phyloP scores from a whole-genome alignment of 2,329 filamentous ascomycete genomes.

The Celoporthe dispersa region DNA sequence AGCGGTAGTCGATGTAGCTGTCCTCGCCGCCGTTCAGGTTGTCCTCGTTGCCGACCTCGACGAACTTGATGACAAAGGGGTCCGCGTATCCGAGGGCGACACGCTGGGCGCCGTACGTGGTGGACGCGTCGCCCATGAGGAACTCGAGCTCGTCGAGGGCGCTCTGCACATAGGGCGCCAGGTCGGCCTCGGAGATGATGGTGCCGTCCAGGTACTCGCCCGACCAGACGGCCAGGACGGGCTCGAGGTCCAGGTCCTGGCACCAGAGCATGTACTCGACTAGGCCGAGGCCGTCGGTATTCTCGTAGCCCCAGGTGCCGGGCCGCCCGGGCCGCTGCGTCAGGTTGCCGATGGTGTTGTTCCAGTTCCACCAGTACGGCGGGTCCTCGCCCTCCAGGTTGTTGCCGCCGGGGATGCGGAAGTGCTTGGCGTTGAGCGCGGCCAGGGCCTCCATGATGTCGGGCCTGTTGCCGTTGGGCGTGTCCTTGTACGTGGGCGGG shows the following conservation, averaged over 20 bases:
- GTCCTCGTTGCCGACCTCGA: conserved; percentile 62
- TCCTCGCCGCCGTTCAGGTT: conserved; percentile 46
- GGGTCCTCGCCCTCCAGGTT: conserved; percentile 25
- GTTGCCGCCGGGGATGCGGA: conserved; percentile 30
- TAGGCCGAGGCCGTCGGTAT: conserved; percentile 55
- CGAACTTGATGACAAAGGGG: conserved; percentile 54
- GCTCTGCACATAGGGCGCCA: conserved; percentile 51
- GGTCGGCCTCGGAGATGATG: conserved; percentile 45
- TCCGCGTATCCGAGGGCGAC: conserved; percentile 53
- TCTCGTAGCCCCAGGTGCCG: conserved; percentile 47
- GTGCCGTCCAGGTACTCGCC: conserved; percentile 49
- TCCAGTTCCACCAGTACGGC: conserved; percentile 34
- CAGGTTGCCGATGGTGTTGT: conserved; percentile 46
- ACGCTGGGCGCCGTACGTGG: conserved; percentile 51
- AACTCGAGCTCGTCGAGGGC: conserved; percentile 58
- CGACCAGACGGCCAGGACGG: conserved; percentile 50
- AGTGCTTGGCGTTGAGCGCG: conserved; percentile 26
- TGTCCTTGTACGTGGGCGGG: conserved; percentile 45
- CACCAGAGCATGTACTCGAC: conserved; percentile 50
- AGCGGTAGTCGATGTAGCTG: conserved; percentile 46
- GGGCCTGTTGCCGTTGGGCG: conserved; percentile 54
- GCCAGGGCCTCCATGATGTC: conserved; percentile 28
- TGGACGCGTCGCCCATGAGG: conserved; percentile 49
- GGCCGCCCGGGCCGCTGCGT: conserved; percentile 40
- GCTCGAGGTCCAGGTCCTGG: conserved; percentile 24